phyloP scores from a whole-genome alignment of 768 basidiomycete genomes.

The Fomitopsis pulvina region DNA sequence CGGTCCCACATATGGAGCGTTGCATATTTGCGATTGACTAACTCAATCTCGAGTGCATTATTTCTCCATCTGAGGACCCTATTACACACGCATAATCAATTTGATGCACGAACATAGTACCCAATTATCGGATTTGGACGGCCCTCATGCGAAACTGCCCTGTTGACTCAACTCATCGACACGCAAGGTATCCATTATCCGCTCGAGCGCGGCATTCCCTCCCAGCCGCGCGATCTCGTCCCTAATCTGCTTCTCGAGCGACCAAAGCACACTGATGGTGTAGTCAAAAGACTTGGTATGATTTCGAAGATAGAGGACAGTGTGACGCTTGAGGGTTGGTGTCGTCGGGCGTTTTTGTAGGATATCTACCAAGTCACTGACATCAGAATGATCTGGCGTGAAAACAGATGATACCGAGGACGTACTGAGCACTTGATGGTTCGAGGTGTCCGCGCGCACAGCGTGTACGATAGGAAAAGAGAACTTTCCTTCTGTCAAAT shows the following conservation, averaged over 20 bases:
- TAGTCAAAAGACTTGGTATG: conserved; percentile 86
- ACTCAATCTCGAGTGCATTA: too few species aligned
- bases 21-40: too few species aligned
- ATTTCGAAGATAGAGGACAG: conserved; percentile 40
- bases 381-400: background rate
- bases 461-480: conserved; percentile 94
- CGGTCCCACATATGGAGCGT: too few species aligned
- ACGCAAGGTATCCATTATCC: conserved; percentile 44
- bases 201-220: conserved; percentile 62
- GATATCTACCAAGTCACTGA: conserved; percentile 68
- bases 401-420: conserved; percentile 8
- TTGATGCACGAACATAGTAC: too few species aligned
- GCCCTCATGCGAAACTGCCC: too few species aligned
- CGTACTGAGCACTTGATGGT: conserved; percentile 80
- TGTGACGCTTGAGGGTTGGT: conserved; percentile 72
- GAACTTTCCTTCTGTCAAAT: conserved; percentile 95
- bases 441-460: conserved; percentile 69
- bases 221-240: conserved; percentile 69
- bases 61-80: too few species aligned
- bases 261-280: conserved; percentile 61
- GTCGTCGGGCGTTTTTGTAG: conserved; percentile 84
- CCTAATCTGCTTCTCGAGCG: conserved; percentile 60
- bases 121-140: too few species aligned
- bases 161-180: background rate
- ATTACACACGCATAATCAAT: too few species aligned